A percentile compares a stretch with the other conserved stretches of the same genome.
Conservation (phyloP, 495 filamentous ascomycete species). For the Amphirosellinia nigrospora region DNA sequence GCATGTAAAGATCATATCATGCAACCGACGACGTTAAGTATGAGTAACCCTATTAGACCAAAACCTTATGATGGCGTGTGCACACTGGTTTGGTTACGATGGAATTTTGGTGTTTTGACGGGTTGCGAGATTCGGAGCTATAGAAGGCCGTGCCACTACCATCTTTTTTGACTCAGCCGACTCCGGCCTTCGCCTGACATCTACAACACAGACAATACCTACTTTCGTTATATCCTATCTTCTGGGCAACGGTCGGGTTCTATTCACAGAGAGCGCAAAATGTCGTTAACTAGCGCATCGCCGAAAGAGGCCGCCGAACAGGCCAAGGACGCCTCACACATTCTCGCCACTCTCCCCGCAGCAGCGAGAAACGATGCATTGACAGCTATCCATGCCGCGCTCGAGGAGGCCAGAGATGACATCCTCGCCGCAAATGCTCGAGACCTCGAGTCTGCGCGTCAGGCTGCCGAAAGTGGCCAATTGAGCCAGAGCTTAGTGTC, state of each 20-base stretch:
- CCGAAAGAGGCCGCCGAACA: constrained; percentile 69
- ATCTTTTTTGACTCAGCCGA: constrained; percentile 12
- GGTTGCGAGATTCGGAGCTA: constrained; percentile 23
- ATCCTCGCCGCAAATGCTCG: constrained; percentile 86
- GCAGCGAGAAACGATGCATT: constrained; percentile 80
- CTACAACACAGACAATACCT: not conserved
- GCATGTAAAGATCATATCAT: not conserved
- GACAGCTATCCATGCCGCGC: constrained; percentile 75
- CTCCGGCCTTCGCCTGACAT: constrained; percentile 13
- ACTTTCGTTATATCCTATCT: not conserved
- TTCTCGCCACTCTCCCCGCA: constrained; percentile 68
- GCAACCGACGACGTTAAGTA: not conserved
- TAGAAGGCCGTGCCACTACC: not conserved
- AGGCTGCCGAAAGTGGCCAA: constrained; percentile 73
- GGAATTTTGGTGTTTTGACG: not conserved
- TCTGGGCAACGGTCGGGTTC: not conserved
- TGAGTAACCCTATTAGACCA: not conserved
- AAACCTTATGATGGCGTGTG: not conserved
- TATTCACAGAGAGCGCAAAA: constrained; percentile 35
- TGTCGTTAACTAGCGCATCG: constrained; percentile 79
- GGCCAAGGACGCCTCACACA: constrained; percentile 73
- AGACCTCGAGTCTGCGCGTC: constrained; percentile 75
- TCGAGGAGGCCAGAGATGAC: constrained; percentile 67
- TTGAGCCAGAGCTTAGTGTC: constrained; percentile 89
- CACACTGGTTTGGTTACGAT: not conserved